A percentile compares a stretch with the other conserved stretches of the same genome.
These are phyloP conservation scores for Fusarium ambrosium DNA, from an alignment of 2,329 filamentous ascomycete species.

Conservation along the genomic window DNA sequence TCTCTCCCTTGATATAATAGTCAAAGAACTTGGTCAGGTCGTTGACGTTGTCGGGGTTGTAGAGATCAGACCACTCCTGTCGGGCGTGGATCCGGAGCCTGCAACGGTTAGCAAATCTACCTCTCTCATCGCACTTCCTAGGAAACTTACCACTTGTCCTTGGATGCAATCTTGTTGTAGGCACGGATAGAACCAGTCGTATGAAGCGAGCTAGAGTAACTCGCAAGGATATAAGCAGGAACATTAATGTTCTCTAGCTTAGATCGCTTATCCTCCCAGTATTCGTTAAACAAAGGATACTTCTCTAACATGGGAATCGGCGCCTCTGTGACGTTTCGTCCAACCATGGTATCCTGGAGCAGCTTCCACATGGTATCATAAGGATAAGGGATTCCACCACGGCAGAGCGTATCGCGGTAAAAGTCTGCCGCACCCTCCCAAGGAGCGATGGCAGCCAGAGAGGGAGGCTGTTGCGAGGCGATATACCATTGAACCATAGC, in stretches of 20 bases:
- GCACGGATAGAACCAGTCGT: neutral
- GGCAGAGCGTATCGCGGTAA: constrained; percentile 39
- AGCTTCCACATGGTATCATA: constrained; percentile 13
- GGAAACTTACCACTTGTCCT: neutral
- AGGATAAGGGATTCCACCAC: constrained; percentile 38
- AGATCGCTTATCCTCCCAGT: constrained; percentile 6
- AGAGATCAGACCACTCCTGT: neutral
- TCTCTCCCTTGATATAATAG: neutral
- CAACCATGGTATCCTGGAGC: constrained; percentile 1
- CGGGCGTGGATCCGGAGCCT: neutral
- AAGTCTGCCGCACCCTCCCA: constrained; percentile 21
- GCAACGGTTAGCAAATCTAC: too few relatives aligned
- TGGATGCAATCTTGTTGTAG: neutral
- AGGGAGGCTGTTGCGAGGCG: neutral
- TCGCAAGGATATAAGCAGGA: constrained; percentile 6
- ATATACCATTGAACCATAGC: constrained; percentile 19
- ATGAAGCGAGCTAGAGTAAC: constrained; percentile 8
- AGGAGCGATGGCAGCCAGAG: constrained; percentile 24
- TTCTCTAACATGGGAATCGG: neutral
- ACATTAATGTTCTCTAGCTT: constrained; percentile 1
- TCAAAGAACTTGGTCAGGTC: neutral
- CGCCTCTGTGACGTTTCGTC: neutral
- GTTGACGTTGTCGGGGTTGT: neutral
- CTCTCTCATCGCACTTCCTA: neutral
- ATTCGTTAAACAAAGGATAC: neutral